Conservation (phyloP, 1,139 yeast genomes). For the Debaryomyces nepalensis region DNA sequence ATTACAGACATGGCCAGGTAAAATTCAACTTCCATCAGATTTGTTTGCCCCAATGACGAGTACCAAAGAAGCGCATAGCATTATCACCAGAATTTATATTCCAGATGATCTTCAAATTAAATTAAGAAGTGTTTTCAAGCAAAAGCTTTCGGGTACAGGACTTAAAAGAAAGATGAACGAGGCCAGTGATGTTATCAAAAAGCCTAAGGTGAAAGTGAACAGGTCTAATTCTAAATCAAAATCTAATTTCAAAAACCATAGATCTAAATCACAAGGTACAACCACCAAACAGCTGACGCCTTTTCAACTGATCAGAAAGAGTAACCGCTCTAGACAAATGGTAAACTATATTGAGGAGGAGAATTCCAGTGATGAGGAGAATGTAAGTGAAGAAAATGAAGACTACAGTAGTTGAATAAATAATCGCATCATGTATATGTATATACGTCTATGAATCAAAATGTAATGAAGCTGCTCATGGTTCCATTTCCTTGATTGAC, state of each 20-base stretch:
- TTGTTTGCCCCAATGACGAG: slow-evolving; percentile 61
- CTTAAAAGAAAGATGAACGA: slow-evolving; percentile 18
- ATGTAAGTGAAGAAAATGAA: slow-evolving; percentile 24
- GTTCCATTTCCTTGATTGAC: slow-evolving; percentile 57
- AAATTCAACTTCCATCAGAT: slow-evolving; percentile 67
- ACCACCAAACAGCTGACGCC: no score
- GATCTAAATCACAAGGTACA: slow-evolving; percentile 11
- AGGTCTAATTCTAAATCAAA: slow-evolving; percentile 8
- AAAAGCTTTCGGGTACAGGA: slow-evolving; percentile 23
- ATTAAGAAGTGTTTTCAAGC: slow-evolving; percentile 32
- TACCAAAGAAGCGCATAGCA: slow-evolving; percentile 47
- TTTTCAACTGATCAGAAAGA: slow-evolving; percentile 45
- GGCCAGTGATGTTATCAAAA: background rate
- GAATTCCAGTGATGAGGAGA: slow-evolving; percentile 31
- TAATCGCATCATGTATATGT: slow-evolving; percentile 1
- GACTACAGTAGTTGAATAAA: slow-evolving; percentile 12
- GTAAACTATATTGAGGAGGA: slow-evolving; percentile 44
- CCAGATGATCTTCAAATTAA: slow-evolving; percentile 44
- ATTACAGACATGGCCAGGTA: slow-evolving; percentile 82
- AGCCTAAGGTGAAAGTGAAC: slow-evolving; percentile 6
- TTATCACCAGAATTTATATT: slow-evolving; percentile 54
- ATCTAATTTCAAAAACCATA: no score
- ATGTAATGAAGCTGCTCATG: slow-evolving; percentile 21
- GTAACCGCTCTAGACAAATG: slow-evolving; percentile 42
- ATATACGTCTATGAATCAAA: slow-evolving; percentile 5